A percentile compares a stretch with the other conserved stretches of the same genome.
These are phyloP conservation scores for Metschnikowia lachancei DNA, from an alignment of 805 yeast genomes.

Conservation along the genomic window DNA sequence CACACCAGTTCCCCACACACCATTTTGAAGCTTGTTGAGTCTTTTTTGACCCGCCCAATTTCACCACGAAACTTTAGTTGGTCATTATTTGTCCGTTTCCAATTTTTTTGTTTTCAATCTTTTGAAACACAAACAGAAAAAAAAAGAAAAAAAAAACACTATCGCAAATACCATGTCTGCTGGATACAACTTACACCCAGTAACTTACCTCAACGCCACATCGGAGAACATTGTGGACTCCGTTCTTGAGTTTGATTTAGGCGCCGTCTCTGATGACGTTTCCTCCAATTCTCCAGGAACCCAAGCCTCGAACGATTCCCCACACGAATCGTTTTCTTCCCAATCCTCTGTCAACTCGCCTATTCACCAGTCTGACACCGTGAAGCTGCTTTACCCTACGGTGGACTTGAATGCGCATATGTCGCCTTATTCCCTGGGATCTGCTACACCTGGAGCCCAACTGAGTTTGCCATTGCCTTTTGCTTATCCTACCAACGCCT, in stretches of 20 bases:
- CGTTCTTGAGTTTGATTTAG: conserved; percentile 30
- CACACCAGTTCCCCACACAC: no score
- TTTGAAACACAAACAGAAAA: no score
- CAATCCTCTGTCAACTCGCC: conserved; percentile 40
- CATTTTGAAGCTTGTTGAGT: no score
- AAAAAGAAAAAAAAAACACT: no score
- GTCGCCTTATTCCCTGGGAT: background rate
- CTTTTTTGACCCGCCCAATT: no score
- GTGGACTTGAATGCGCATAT: background rate
- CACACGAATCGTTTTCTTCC: conserved; percentile 37
- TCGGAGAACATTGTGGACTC: conserved; percentile 23
- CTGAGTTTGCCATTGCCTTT: background rate
- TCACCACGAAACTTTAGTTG: no score
- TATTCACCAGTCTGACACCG: conserved; percentile 15
- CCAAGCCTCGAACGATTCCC: conserved; percentile 31
- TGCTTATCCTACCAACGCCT: background rate
- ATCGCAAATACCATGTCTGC: conserved; percentile 16
- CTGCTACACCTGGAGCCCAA: background rate
- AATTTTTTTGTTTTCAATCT: no score
- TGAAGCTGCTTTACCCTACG: conserved; percentile 7
- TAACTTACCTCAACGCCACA: conserved; percentile 42
- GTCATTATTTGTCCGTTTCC: no score
- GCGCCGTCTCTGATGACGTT: conserved; percentile 23
- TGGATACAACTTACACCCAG: conserved; percentile 46
- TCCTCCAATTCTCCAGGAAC: conserved; percentile 28